A percentile compares a stretch with the other conserved stretches of the same genome.
phyloP scores from a whole-genome alignment of 202 grass and related monocot species.

The Zoysia matrella region DNA sequence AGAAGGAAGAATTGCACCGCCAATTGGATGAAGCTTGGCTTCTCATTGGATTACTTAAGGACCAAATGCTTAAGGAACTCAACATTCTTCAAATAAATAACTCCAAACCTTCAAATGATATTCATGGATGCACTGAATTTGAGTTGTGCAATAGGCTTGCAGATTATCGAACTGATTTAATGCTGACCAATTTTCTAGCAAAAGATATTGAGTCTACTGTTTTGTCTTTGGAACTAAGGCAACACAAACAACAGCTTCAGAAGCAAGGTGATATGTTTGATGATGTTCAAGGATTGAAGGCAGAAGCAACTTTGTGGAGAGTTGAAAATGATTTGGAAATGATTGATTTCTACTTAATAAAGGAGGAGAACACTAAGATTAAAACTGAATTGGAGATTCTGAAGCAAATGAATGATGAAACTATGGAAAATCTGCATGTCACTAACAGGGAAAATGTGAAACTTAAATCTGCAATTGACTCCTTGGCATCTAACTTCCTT shows the following conservation, averaged over 20 bases:
- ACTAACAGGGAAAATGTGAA: constrained; percentile 49
- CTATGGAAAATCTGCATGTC: constrained; percentile 43
- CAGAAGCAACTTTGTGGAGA: constrained; percentile 60
- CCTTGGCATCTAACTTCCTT: constrained; percentile 53
- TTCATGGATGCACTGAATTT: constrained; percentile 46
- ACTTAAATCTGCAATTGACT: constrained; percentile 47
- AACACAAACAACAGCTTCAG: constrained; percentile 46
- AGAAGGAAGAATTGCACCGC: constrained; percentile 59
- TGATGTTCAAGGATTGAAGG: constrained; percentile 51
- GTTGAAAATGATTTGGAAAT: constrained; percentile 51
- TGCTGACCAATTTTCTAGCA: constrained; percentile 46
- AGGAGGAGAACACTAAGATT: constrained; percentile 56
- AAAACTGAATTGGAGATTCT: constrained; percentile 45
- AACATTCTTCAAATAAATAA: constrained; percentile 51
- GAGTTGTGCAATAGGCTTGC: constrained; percentile 46
- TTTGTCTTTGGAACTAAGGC: constrained; percentile 53
- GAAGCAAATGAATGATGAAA: constrained; percentile 44
- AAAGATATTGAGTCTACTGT: constrained; percentile 68
- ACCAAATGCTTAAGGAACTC: constrained; percentile 51
- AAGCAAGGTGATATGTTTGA: constrained; percentile 46
- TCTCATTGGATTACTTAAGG: constrained; percentile 56
- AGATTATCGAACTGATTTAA: constrained; percentile 52
- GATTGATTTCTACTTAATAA: constrained; percentile 53
- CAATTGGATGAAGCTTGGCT: constrained; percentile 51
- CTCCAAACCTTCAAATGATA: constrained; percentile 26